Base-by-base conservation (phyloP, 257 asterid genomes). In the Leptodermis oblonga region DNA sequence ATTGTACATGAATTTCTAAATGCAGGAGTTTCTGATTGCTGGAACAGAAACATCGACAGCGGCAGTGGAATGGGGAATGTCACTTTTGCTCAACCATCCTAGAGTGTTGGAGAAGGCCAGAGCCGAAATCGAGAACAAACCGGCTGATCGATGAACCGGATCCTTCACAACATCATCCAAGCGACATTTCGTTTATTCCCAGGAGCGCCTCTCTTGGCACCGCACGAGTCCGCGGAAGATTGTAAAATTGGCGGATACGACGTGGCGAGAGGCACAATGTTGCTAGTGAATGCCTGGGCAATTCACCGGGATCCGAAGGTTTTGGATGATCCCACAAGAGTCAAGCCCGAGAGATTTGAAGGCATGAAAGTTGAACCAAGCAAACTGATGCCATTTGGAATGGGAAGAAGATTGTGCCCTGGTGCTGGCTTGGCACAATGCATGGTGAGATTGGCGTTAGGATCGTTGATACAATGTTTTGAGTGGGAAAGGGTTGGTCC, bases 341-440 rank as follows among this genome's bases (percentile, higher is more conserved):
- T 79, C 62, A 52, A 42, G 61, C 82, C 87, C 0, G 79, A 77
- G 34, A 43, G 82, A 26, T 75, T 72, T 34, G 78, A 45, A 17
- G 68, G 68, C 0, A 4, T 63, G 5, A 45, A 53, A 52, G 39
- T 39, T 3, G 72, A 56, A 56, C 26, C 15, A 56, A 31, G 11
- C 51, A 23, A 36, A 3, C 41, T 68, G 22, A 42, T 53, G 0
- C 72, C 65, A 3, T 53, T 54, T 53, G 73, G 65, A 15, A 54
- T 26, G 41, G 65, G 73, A 1, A 54, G 65, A 25, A 69, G 73
- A 31, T 5, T 39, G 18, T 69, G 73, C 56, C 73, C 65, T 14
- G 65, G 65, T 5, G 22, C 62, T 2, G 45, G 17, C 3, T 12
- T 69, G 31, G 62, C 73, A 13, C 15, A 37, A 39, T 18, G 65